Conservation (phyloP, 441 rosid genomes). For the Dalechampia spathulata region DNA sequence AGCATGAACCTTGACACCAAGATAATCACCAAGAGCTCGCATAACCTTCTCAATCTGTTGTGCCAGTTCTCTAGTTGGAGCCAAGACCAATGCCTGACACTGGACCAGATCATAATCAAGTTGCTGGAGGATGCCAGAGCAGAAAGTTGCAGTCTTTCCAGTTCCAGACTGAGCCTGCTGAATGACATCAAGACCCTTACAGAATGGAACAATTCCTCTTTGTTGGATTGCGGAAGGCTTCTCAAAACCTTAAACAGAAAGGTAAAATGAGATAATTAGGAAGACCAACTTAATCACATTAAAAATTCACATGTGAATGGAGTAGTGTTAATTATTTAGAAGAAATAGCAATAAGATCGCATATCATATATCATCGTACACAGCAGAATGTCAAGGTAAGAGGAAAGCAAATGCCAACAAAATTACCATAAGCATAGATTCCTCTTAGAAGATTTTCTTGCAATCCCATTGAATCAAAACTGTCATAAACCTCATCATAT, state of each 20-base stretch:
- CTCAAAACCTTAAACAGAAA: slow-evolving; percentile 60
- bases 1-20: slow-evolving; percentile 80
- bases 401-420: too few relatives aligned
- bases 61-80: slow-evolving; percentile 77
- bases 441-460: slow-evolving; percentile 52
- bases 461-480: slow-evolving; percentile 57
- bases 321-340: too few relatives aligned
- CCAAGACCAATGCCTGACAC: slow-evolving; percentile 73
- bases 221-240: slow-evolving; percentile 91
- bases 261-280: too few relatives aligned
- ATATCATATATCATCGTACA: too few relatives aligned
- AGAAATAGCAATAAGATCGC: too few relatives aligned
- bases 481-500: slow-evolving; percentile 57
- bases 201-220: slow-evolving; percentile 87
- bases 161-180: slow-evolving; percentile 88
- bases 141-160: slow-evolving; percentile 81
- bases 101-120: slow-evolving; percentile 55
- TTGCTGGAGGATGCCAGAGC: slow-evolving; percentile 75
- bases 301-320: too few relatives aligned
- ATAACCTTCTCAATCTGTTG: slow-evolving; percentile 89
- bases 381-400: too few relatives aligned
- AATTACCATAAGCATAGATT: slow-evolving; percentile 51
- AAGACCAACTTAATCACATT: too few relatives aligned
- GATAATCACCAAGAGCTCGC: slow-evolving; percentile 85
- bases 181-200: slow-evolving; percentile 84